Conservation (phyloP, 2,329 filamentous ascomycete species). For the Sporothrix pallida region DNA sequence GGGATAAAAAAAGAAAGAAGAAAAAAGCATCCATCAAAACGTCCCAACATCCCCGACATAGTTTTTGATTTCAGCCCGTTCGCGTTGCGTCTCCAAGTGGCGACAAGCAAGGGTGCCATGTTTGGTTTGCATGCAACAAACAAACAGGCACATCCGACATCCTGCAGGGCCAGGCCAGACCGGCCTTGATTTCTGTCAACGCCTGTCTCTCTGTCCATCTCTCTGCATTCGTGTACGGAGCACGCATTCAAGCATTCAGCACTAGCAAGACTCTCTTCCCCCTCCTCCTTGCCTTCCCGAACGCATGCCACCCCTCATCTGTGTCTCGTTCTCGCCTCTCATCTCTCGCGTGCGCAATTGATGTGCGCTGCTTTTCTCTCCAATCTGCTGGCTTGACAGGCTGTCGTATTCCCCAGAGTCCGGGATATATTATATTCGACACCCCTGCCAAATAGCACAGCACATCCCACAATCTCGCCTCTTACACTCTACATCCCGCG, state of each 20-base stretch:
- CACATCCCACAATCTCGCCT: constrained; percentile 6
- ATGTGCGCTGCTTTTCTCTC: background rate
- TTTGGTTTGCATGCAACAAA: background rate
- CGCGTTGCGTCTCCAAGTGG: constrained; percentile 20
- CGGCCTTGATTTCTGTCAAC: background rate
- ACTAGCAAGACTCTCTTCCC: constrained; percentile 11
- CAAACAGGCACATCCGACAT: constrained; percentile 11
- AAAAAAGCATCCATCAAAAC: background rate
- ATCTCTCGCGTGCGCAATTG: background rate
- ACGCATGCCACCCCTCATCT: background rate
- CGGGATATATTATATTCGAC: constrained; percentile 12
- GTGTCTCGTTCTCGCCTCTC: constrained; percentile 16
- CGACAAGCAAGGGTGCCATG: background rate
- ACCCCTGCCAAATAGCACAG: constrained; percentile 11
- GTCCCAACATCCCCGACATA: background rate
- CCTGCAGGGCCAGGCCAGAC: constrained; percentile 1
- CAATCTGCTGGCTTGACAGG: background rate
- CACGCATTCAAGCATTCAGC: background rate
- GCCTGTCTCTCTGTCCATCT: background rate
- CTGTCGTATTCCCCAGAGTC: constrained; percentile 1
- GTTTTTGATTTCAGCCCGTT: constrained; percentile 5
- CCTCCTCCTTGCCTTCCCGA: background rate
- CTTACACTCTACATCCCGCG: background rate
- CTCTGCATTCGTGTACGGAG: background rate
- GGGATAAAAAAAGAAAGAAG: constrained; percentile 13